Percentiles rank a stretch among this genome's conserved stretches.
Evolutionary conservation across 179 eudicot species (phyloP).

Genomic region (Gypsophila paniculata): DNA sequence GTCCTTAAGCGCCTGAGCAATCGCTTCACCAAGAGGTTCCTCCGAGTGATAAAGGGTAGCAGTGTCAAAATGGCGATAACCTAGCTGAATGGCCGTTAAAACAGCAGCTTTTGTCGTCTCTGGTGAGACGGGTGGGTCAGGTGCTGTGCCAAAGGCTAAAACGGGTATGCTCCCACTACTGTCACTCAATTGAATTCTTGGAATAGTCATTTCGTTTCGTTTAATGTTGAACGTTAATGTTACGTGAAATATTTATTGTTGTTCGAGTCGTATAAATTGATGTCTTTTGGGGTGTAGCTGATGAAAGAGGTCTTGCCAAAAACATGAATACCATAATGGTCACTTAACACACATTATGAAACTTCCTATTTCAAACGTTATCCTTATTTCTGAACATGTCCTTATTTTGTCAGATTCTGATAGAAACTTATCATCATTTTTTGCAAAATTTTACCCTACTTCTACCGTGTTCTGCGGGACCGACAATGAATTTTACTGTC

Average conservation of each 20-base stretch:
- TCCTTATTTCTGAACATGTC: background rate
- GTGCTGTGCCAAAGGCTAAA: conserved; percentile 32
- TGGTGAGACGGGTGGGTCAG: conserved; percentile 33
- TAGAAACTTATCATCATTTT: no score
- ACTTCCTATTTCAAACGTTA: background rate
- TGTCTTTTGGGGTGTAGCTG: background rate
- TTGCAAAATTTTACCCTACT: no score
- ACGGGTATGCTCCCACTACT: conserved; percentile 33
- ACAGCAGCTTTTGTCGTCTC: conserved; percentile 29
- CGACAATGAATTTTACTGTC: no score
- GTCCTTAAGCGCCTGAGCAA: conserved; percentile 24
- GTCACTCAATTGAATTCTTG: conserved; percentile 31
- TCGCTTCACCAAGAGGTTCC: conserved; percentile 30
- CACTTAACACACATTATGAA: background rate
- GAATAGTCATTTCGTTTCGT: conserved; percentile 16
- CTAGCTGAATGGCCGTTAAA: conserved; percentile 26
- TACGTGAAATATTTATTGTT: background rate
- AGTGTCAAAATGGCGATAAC: conserved; percentile 34
- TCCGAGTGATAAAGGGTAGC: conserved; percentile 29
- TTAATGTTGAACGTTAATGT: background rate
- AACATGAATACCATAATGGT: background rate
- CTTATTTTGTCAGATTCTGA: no score
- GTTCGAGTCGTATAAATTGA: background rate
- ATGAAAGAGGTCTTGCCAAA: conserved; percentile 5
- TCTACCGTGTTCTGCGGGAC: no score